These are phyloP conservation scores for Crithidia sp. DNA, from an alignment of 208 protist species.

Conservation along the genomic window DNA sequence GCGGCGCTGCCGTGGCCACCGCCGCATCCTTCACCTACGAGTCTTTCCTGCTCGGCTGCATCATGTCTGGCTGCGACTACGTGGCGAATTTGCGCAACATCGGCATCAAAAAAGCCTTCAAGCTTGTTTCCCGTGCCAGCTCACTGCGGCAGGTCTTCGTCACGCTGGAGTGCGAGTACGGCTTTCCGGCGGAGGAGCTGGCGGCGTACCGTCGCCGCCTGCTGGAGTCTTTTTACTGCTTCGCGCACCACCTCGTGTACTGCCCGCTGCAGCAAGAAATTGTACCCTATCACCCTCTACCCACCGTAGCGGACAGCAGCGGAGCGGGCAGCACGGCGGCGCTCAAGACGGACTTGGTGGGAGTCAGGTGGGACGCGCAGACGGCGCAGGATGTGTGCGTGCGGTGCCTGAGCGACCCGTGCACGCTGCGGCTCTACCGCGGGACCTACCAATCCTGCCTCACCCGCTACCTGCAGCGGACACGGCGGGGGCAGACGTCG, in stretches of 20 bases:
- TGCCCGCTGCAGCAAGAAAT: slow-evolving; percentile 56
- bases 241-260: slow-evolving; percentile 91
- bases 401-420: slow-evolving; percentile 67
- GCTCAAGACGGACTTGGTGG: slow-evolving; percentile 62
- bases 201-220: slow-evolving; percentile 57
- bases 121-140: slow-evolving; percentile 60
- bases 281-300: slow-evolving; percentile 57
- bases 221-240: slow-evolving; percentile 84
- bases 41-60: slow-evolving; percentile 94
- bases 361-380: slow-evolving; percentile 41
- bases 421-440: slow-evolving; percentile 55
- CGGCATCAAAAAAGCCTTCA: slow-evolving; percentile 95
- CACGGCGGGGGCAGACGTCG: slow-evolving; percentile 53
- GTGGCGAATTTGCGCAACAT: slow-evolving; percentile 89
- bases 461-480: slow-evolving; percentile 56
- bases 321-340: neutral
- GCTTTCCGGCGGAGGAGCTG: slow-evolving; percentile 68
- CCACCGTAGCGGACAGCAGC: neutral
- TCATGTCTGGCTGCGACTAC: slow-evolving; percentile 98
- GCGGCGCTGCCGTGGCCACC: slow-evolving; percentile 1
- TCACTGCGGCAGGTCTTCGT: slow-evolving; percentile 60
- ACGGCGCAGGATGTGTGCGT: slow-evolving; percentile 65
- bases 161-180: slow-evolving; percentile 47
- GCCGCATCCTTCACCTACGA: slow-evolving; percentile 59
- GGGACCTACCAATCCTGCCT: slow-evolving; percentile 56